Evolutionary conservation across 257 asterid genomes (phyloP), one percentile per base, ranked within the genome.

Genomic region (Nicotiana attenuata): DNA sequence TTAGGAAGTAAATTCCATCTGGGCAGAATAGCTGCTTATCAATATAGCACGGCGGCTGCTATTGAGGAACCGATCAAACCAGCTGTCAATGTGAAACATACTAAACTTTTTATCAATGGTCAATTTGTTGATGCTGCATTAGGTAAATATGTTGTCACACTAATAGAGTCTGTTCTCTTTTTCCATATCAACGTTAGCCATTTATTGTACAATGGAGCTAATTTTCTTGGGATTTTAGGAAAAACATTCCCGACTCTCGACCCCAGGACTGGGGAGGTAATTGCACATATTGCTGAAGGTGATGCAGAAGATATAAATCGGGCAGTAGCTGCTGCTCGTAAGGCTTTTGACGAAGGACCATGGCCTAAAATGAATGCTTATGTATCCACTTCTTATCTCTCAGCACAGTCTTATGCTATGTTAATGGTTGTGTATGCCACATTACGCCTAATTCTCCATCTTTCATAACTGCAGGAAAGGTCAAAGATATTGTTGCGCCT

Each of bases 341-440:
- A 91, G 89, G 99, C 99, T 33, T 95, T 95, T 84, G 98, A 93
- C n/a, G 95, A 91, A 75, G 98, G 99, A 64, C 97, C 99, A 2
- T 95, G 99, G 99, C 99, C 98, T 47, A 92, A 71, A 83, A 86
- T 93, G 97, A 86, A 96, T 81, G 98, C 99, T 78, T 95, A 93
- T 91, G 98, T 95, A n/a, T n/a, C n/a, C n/a, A 60, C 33, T 65
- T 55, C 65, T 41, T 57, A 64, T 67, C 81, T 69, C 64, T 47
- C 29, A 69, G 78, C 41, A n/a, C n/a, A 3, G 10, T 55, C 31
- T 64, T 73, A 26, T 14, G 31, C 5, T 65, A 79, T 33, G 33
- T 84, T 41, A 28, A 38, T 76, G 56, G 17, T 56, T 76, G 24
- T 19, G 45, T 16, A 57, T 0, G 60, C 19, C 13, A 10, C 31